A percentile compares a stretch with the other conserved stretches of the same genome.
phyloP scores from a whole-genome alignment of 1,284 basidiomycete genomes.

The Rhizoctonia solani region DNA sequence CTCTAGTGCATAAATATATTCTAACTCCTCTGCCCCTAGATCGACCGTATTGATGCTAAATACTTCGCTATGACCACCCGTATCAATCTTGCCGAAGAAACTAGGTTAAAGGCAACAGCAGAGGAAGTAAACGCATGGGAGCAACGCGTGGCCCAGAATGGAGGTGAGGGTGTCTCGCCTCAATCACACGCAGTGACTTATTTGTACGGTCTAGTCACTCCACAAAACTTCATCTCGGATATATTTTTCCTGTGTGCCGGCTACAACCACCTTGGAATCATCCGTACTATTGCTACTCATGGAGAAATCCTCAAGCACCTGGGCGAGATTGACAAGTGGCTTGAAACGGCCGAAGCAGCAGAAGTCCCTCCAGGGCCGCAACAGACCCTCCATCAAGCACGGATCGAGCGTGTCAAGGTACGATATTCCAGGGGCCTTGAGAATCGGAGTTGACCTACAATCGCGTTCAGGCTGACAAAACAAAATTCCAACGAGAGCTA shows the following conservation, averaged over 20 bases:
- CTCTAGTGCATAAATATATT: not conserved
- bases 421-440: conserved; percentile 14
- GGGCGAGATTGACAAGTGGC: conserved; percentile 76
- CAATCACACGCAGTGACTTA: not conserved
- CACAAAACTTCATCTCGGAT: conserved; percentile 93
- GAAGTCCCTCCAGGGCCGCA: conserved; percentile 58
- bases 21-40: conserved; percentile 51
- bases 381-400: conserved; percentile 60
- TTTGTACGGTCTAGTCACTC: conserved; percentile 36
- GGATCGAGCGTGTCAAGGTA: conserved; percentile 74
- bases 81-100: conserved; percentile 82
- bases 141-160: conserved; percentile 51
- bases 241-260: conserved; percentile 88
- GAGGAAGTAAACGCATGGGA: conserved; percentile 75
- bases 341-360: conserved; percentile 69
- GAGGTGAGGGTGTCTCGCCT: conserved; percentile 43
- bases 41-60: conserved; percentile 87
- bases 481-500: conserved; percentile 65
- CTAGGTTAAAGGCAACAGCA: conserved; percentile 86
- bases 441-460: not conserved
- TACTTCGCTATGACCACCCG: conserved; percentile 76
- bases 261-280: conserved; percentile 83
- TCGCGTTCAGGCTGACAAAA: conserved; percentile 33
- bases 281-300: conserved; percentile 76
- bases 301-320: conserved; percentile 72